phyloP scores from a whole-genome alignment of 768 basidiomycete species.

The Termitomyces bulborhizus region DNA sequence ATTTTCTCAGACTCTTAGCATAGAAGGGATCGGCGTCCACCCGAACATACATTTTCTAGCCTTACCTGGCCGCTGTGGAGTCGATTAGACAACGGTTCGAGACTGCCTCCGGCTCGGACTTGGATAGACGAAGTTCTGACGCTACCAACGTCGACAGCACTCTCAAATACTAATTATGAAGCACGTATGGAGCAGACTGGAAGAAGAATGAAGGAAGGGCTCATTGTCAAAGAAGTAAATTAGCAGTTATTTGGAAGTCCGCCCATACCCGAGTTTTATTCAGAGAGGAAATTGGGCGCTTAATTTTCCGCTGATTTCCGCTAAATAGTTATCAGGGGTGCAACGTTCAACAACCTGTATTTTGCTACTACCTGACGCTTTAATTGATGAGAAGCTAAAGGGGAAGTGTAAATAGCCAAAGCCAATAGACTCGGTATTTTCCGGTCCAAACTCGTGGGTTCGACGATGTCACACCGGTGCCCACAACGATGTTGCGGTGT shows the following conservation, averaged over 20 bases:
- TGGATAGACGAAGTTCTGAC: background rate
- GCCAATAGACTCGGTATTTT: background rate
- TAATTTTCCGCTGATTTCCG: background rate
- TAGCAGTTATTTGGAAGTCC: background rate
- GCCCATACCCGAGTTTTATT: background rate
- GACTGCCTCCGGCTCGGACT: background rate
- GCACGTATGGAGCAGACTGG: background rate
- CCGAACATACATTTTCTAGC: background rate
- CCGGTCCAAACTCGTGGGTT: background rate
- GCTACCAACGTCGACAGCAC: background rate
- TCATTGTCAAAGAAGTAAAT: background rate
- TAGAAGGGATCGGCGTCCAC: background rate
- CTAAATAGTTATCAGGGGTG: too few species aligned
- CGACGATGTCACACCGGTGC: background rate
- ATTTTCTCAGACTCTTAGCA: background rate
- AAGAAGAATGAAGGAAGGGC: background rate
- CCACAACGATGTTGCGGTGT: constrained; percentile 2
- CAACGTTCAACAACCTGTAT: background rate
- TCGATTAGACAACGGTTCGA: background rate
- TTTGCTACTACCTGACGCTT: background rate
- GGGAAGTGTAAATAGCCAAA: background rate
- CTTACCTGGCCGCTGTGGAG: background rate
- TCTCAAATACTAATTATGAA: background rate
- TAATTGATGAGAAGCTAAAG: background rate
- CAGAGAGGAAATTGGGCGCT: background rate